These are phyloP conservation scores for Nicotiana undulata DNA, from an alignment of 257 asterid species.

Conservation along the genomic window DNA sequence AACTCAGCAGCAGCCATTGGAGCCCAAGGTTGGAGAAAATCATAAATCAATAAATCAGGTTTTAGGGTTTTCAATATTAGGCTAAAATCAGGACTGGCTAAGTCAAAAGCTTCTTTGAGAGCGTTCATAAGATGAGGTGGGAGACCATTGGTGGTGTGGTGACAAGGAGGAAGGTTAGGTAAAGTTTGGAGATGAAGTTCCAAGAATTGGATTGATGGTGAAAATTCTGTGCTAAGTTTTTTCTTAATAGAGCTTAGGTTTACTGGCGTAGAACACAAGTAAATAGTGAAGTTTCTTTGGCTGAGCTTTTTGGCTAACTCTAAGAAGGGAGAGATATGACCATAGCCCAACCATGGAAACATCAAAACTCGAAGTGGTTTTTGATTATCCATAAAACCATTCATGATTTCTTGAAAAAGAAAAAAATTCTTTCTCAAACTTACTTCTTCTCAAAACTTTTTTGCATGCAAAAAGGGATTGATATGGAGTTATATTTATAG, in stretches of 20 bases:
- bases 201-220: neutral
- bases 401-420: neutral
- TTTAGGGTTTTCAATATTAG: neutral
- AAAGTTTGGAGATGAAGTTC: neutral
- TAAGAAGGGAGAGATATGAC: neutral
- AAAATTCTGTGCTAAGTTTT: neutral
- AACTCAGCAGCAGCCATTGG: neutral
- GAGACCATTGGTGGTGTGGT: neutral
- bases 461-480: too few species aligned
- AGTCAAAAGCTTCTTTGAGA: neutral
- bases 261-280: neutral
- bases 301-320: neutral
- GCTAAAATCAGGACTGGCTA: neutral
- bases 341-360: constrained; percentile 3
- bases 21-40: neutral
- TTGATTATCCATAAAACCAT: neutral
- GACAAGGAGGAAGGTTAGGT: neutral
- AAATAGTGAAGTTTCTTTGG: neutral
- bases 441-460: neutral
- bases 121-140: neutral
- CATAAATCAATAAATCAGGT: neutral
- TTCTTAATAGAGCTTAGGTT: neutral
- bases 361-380: neutral
- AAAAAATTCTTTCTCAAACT: neutral
- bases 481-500: neutral